These are phyloP conservation scores for Stachybotrys chlorohalonatus DNA, from an alignment of 2,329 filamentous ascomycete genomes.

Conservation along the genomic window DNA sequence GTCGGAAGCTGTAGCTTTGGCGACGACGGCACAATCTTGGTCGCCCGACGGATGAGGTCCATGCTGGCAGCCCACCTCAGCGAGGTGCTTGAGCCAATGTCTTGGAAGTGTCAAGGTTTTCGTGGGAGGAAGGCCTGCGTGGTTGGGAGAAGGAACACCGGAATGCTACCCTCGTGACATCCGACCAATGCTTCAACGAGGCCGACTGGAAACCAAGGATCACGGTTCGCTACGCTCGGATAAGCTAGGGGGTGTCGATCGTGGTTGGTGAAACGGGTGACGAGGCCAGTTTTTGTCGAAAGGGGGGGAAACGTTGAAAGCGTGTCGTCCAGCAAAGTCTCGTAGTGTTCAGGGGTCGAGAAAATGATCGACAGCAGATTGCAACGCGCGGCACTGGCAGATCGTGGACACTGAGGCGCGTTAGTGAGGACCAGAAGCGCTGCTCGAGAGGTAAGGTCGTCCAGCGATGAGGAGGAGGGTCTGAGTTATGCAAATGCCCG, in stretches of 20 bases:
- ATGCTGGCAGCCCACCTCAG: constrained; percentile 23
- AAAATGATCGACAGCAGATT: too few species aligned
- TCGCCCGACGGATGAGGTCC: constrained; percentile 50
- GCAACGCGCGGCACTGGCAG: neutral
- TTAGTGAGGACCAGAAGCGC: neutral
- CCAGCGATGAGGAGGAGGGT: neutral
- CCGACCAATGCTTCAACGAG: neutral
- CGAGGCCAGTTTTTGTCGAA: too few species aligned
- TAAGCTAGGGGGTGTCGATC: neutral
- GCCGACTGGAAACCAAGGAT: neutral
- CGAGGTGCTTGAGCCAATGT: neutral
- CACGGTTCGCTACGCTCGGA: neutral
- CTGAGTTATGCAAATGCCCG: neutral
- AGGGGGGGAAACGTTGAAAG: too few species aligned
- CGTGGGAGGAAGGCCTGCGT: too few species aligned
- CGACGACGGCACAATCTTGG: constrained; percentile 36
- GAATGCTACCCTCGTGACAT: neutral
- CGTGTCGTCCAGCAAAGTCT: too few species aligned
- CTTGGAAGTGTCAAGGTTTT: neutral
- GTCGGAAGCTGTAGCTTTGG: constrained; percentile 35
- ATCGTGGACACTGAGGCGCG: neutral
- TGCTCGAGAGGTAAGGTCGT: neutral
- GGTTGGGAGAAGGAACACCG: too few species aligned
- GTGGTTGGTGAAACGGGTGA: too few species aligned
- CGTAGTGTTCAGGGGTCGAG: too few species aligned